Evolutionary conservation across 1,139 yeast genomes (phyloP).

Genomic region (Candida labiduridarum): DNA sequence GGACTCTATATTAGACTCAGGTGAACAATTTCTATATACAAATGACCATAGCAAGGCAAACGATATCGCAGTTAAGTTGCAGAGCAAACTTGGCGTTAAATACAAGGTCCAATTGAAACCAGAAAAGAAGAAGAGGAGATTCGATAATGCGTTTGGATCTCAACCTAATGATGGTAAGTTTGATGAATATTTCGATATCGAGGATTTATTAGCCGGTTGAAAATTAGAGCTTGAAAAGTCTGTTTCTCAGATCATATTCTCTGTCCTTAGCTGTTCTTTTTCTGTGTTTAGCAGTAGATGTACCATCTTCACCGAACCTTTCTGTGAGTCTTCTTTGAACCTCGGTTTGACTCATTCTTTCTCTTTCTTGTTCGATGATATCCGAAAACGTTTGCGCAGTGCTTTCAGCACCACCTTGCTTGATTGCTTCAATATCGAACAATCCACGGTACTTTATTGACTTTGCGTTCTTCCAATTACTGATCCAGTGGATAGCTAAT

Average conservation of each 20-base stretch:
- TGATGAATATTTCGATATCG: constrained; percentile 38
- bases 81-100: constrained; percentile 9
- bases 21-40: constrained; percentile 14
- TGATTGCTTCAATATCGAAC: constrained; percentile 41
- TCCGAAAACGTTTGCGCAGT: constrained; percentile 22
- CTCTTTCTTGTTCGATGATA: constrained; percentile 31
- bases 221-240: constrained; percentile 42
- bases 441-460: constrained; percentile 30
- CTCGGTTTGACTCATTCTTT: constrained; percentile 30
- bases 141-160: constrained; percentile 11
- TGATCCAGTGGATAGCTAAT: constrained; percentile 69
- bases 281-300: constrained; percentile 36
- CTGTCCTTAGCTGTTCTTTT: constrained; percentile 51
- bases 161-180: constrained; percentile 29
- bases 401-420: constrained; percentile 25
- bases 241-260: constrained; percentile 42
- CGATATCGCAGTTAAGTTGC: constrained; percentile 6
- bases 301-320: constrained; percentile 48
- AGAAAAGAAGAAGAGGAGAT: constrained; percentile 15
- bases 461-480: constrained; percentile 67
- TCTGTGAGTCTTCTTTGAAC: constrained; percentile 31
- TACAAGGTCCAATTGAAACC: constrained; percentile 18
- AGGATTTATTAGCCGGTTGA: constrained; percentile 23
- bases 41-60: background rate
- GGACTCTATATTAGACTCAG: constrained; percentile 28